Percentiles rank a stretch among this genome's conserved stretches.
phyloP scores from a whole-genome alignment of 495 filamentous ascomycete genomes.

The Daldinia concentrica region DNA sequence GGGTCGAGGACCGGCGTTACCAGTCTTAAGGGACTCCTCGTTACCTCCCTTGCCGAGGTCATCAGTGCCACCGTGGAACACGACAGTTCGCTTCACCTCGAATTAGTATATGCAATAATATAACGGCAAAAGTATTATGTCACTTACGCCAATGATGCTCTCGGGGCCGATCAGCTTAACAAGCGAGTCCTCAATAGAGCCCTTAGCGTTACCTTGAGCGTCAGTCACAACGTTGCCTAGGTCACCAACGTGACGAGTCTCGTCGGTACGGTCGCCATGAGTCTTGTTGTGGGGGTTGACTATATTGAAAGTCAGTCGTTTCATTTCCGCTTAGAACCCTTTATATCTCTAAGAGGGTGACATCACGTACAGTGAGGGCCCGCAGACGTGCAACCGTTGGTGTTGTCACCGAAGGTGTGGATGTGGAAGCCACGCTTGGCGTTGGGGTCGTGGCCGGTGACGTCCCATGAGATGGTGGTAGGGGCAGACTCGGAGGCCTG shows the following conservation, averaged over 20 bases:
- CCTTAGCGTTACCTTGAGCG: conserved; percentile 84
- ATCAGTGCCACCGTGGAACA: conserved; percentile 93
- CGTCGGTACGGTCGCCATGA: conserved; percentile 86
- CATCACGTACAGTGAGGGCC: conserved; percentile 87
- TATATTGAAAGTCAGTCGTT: conserved; percentile 48
- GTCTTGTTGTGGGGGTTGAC: conserved; percentile 94
- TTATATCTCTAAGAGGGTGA: background rate
- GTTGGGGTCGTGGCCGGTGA: conserved; percentile 90
- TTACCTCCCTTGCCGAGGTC: conserved; percentile 90
- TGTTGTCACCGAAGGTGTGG: conserved; percentile 99
- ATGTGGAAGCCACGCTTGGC: conserved; percentile 97
- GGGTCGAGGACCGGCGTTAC: conserved; percentile 90
- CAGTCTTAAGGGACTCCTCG: conserved; percentile 96
- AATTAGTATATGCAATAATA: conserved; percentile 13
- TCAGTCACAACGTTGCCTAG: conserved; percentile 97
- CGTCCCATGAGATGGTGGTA: conserved; percentile 91
- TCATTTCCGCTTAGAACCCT: background rate
- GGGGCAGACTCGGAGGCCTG: conserved; percentile 80
- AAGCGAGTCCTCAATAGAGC: conserved; percentile 75
- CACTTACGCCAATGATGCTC: conserved; percentile 91
- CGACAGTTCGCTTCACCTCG: conserved; percentile 79
- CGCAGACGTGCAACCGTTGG: conserved; percentile 98
- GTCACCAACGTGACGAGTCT: conserved; percentile 92
- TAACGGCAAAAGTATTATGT: background rate
- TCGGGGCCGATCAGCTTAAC: conserved; percentile 95